A percentile compares a stretch with the other conserved stretches of the same genome.
Evolutionary conservation across 257 asterid species (phyloP).

Genomic region (Penstemon newberryi): DNA sequence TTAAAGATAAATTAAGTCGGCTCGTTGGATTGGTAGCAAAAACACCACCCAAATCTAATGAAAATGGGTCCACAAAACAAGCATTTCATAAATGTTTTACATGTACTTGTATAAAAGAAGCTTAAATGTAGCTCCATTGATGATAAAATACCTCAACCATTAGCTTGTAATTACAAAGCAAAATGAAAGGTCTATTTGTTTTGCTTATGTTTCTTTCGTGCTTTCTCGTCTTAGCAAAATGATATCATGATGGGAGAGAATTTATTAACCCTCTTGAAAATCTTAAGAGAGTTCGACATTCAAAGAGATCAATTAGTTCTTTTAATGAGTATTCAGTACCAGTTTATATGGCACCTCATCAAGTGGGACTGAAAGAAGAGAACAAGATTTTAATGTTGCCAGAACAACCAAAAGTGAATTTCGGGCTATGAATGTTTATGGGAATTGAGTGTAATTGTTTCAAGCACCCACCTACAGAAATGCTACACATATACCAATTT

Average conservation of each 20-base stretch:
- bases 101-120: too few species aligned
- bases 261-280: not conserved
- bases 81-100: too few species aligned
- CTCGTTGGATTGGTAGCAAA: too few species aligned
- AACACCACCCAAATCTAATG: too few species aligned
- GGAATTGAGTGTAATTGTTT: too few species aligned
- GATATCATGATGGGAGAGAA: constrained; percentile 9
- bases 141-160: not conserved
- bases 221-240: constrained; percentile 18
- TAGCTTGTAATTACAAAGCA: not conserved
- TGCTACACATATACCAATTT: too few species aligned
- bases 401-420: constrained; percentile 39
- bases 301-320: not conserved
- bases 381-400: constrained; percentile 34
- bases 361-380: constrained; percentile 30
- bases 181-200: constrained; percentile 21
- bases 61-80: too few species aligned
- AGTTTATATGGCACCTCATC: constrained; percentile 23
- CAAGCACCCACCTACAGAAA: too few species aligned
- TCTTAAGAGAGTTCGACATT: not conserved
- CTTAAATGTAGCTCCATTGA: not conserved
- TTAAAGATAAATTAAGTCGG: too few species aligned
- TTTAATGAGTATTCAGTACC: not conserved
- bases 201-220: constrained; percentile 7
- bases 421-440: not conserved